Percentiles rank a stretch among this genome's conserved stretches.
Conservation (phyloP, 805 yeast species). For the Candida ficus region DNA sequence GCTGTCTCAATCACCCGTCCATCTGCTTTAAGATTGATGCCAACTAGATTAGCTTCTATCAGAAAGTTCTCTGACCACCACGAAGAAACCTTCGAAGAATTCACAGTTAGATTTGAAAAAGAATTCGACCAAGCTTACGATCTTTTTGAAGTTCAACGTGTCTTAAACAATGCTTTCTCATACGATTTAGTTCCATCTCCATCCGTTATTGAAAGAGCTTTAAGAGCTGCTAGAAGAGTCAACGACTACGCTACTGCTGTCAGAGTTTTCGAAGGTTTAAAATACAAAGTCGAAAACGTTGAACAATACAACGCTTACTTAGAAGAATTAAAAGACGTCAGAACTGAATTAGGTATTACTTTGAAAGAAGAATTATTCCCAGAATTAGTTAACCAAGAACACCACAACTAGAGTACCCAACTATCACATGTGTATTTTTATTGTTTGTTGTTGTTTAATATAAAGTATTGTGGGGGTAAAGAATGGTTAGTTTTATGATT, state of each 20-base stretch:
- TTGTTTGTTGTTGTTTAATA: constrained; percentile 4
- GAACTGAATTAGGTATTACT: constrained; percentile 90
- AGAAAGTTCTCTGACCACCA: constrained; percentile 79
- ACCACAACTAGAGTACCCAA: constrained; percentile 17
- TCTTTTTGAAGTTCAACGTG: constrained; percentile 85
- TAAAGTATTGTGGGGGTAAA: constrained; percentile 2
- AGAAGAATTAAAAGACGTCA: constrained; percentile 86
- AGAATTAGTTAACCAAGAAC: constrained; percentile 24
- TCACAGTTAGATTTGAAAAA: constrained; percentile 83
- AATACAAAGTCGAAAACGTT: constrained; percentile 91
- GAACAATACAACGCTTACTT: constrained; percentile 94
- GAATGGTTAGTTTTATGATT: constrained; percentile 6
- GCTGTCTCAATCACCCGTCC: constrained; percentile 15
- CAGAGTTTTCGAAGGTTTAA: constrained; percentile 95
- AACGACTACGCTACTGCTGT: constrained; percentile 98
- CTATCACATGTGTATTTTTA: not conserved
- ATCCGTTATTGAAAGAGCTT: constrained; percentile 88
- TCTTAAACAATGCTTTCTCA: constrained; percentile 95
- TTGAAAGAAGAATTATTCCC: constrained; percentile 84
- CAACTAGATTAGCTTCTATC: constrained; percentile 23
- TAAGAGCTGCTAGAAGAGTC: constrained; percentile 97
- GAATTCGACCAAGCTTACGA: constrained; percentile 94
- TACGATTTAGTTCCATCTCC: constrained; percentile 99
- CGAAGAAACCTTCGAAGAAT: constrained; percentile 93
- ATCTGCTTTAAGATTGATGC: constrained; percentile 11